Evolutionary conservation across 257 asterid species (phyloP), one percentile per base, ranked within the genome.

Genomic region (Thymus quinquecostatus): DNA sequence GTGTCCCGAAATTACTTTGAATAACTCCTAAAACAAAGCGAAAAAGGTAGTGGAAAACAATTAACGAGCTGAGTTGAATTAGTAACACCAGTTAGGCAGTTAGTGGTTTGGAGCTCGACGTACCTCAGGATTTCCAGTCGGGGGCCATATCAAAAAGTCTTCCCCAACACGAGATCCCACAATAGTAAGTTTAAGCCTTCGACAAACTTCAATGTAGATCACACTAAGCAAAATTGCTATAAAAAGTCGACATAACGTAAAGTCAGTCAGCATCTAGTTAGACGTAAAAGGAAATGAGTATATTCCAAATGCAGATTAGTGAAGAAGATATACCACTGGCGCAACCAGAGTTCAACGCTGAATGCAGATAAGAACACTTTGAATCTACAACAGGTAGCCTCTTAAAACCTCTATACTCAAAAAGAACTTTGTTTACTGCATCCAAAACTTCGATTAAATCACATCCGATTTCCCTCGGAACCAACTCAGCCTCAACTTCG

Each of bases 151-250:
- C 82, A 95, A 79, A 83, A 95, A 95, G 47, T 92, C 98, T 73
- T 95, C 99, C 85, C 97, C 98, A 81, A 95, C 98, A 70, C 92
- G 97, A 82, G 99, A 92, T 78, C 98, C 97, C 76, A 95, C 92
- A 61, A 95, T 87, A 14, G 87, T 87, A 79, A 95, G 90, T 75
- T 92, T 89, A 61, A 92, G 95, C 73, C 97, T 86, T 76, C 79
- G 92, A 73, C 98, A 95, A 74, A 95, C 99, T 81, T 95, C 99
- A 75, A 95, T 95, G 60, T 95, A 92, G 60, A 92, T 87, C 72
- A 92, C 91, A 47, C 98, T 89, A 68, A 95, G 89, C 90, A 95
- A 84, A 78, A 95, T 92, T 76, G 92, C 97, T 95, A 91, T 64
- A 0, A 62, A 76, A n/a, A 66, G 70, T 57, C 71, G 58, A 29